These are phyloP conservation scores for Talaromyces adpressus DNA, from an alignment of 495 filamentous ascomycete species.

Conservation along the genomic window DNA sequence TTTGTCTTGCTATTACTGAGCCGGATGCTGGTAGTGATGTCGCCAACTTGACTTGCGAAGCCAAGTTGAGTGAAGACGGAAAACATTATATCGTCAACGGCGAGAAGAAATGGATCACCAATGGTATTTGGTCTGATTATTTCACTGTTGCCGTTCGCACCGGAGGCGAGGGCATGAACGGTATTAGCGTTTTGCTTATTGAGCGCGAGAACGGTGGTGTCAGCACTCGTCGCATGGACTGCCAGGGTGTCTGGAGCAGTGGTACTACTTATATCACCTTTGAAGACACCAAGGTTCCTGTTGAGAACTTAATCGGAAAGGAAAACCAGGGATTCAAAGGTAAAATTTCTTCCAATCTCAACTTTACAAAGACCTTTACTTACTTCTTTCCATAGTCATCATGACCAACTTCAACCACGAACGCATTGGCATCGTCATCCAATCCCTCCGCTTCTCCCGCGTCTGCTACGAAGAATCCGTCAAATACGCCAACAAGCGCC, in stretches of 20 bases:
- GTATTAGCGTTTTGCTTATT: slow-evolving; percentile 83
- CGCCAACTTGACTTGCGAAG: slow-evolving; percentile 90
- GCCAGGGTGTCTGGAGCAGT: slow-evolving; percentile 91
- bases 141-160: slow-evolving; percentile 97
- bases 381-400: slow-evolving; percentile 47
- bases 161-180: slow-evolving; percentile 78
- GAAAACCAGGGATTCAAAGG: slow-evolving; percentile 97
- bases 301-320: slow-evolving; percentile 95
- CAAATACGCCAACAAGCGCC: slow-evolving; percentile 94
- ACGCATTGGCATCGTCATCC: slow-evolving; percentile 96
- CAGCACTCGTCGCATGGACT: slow-evolving; percentile 91
- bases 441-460: slow-evolving; percentile 88
- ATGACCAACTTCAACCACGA: slow-evolving; percentile 99
- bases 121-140: slow-evolving; percentile 93
- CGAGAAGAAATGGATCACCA: slow-evolving; percentile 99
- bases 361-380: not conserved
- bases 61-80: slow-evolving; percentile 84
- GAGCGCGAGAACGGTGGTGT: slow-evolving; percentile 75
- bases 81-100: slow-evolving; percentile 99
- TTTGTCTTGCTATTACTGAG: slow-evolving; percentile 83
- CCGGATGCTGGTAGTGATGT: slow-evolving; percentile 83
- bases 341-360: slow-evolving; percentile 13
- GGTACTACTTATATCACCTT: slow-evolving; percentile 97
- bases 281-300: slow-evolving; percentile 96
- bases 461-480: slow-evolving; percentile 96